phyloP scores from a whole-genome alignment of 768 basidiomycete species.

The Cantharellus cinnabarinus region DNA sequence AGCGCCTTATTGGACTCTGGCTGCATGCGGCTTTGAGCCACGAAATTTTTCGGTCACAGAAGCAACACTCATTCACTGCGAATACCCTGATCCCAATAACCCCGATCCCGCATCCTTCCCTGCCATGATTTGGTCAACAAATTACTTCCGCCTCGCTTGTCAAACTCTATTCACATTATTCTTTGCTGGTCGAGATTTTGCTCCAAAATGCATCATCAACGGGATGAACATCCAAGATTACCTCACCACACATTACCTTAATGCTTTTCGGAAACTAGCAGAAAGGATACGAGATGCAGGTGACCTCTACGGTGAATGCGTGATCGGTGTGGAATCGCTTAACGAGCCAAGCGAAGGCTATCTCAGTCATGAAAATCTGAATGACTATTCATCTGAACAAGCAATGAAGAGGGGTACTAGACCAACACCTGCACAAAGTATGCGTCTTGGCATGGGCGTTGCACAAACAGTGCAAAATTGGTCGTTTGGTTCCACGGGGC shows the following conservation, averaged over 20 bases:
- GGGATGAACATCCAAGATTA: constrained; percentile 84
- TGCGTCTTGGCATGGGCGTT: constrained; percentile 77
- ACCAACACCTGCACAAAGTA: constrained; percentile 67
- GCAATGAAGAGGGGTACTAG: constrained; percentile 70
- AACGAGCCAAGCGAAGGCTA: constrained; percentile 90
- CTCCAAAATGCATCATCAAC: constrained; percentile 80
- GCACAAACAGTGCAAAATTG: constrained; percentile 66
- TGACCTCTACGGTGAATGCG: constrained; percentile 60
- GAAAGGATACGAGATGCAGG: constrained; percentile 58
- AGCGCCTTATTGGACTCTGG: constrained; percentile 83
- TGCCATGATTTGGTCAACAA: constrained; percentile 94
- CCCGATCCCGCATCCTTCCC: constrained; percentile 61
- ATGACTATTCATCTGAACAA: constrained; percentile 39
- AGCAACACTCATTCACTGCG: constrained; percentile 70
- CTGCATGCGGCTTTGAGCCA: constrained; percentile 79
- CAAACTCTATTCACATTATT: constrained; percentile 90
- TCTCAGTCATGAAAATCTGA: constrained; percentile 48
- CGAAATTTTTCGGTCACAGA: constrained; percentile 69
- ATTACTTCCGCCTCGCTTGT: constrained; percentile 72
- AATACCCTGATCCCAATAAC: constrained; percentile 46
- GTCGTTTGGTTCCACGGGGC: constrained; percentile 63
- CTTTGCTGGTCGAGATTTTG: constrained; percentile 76
- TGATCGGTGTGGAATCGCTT: constrained; percentile 92
- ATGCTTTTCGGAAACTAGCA: constrained; percentile 54
- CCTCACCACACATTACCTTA: constrained; percentile 55